Base-by-base conservation (phyloP, 768 basidiomycete species). In the Nevesoporus exiguus region DNA sequence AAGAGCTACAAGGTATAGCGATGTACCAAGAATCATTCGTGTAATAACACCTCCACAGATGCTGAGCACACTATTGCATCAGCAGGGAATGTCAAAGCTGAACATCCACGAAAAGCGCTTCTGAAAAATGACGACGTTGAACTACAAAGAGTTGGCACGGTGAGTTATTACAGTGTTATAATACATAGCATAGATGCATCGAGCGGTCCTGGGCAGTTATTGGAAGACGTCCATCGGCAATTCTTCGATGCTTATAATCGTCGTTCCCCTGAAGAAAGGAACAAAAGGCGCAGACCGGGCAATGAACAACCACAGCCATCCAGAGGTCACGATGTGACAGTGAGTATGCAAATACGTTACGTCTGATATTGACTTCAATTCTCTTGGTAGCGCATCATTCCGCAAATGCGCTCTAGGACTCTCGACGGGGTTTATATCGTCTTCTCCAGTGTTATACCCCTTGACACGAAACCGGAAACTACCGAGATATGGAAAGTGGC, bases 381-480 rank as follows among this genome's bases (percentile, higher is more conserved):
- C 24, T 59, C 36, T 60, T 36, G 37, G 7, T 62, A 98, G 95
- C 73, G 70, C 49, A 97, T 99, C 59, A 95, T 98, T 48, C 91
- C 92, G 14, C 75, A 77, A 50, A 78, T 96, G 70, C 87, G 96
- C 49, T 66, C 76, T 22, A 80, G 83, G 61, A 87, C 91, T 0
- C 78, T 98, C n/a, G 77, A 79, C 33, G 90, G 88, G 27, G 79
- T 86, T 27, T 83, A 89, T 64, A 80, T 99, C 30, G 77, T 96
- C 33, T 98, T 99, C 72, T 98, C 96, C 1, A 92, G 94, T 52
- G 84, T 99, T 37, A 94, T 98, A 52, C 94, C 96, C 5, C 80
- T 95, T n/a, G 88, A 93, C 62, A 85, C 84, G 3, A 77, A 74
- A 52, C 88, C 92, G 34, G 86, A 93, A 68, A 76, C 77, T 45